phyloP scores from a whole-genome alignment of 2,329 filamentous ascomycete species.

The Penicillium frequentans region DNA sequence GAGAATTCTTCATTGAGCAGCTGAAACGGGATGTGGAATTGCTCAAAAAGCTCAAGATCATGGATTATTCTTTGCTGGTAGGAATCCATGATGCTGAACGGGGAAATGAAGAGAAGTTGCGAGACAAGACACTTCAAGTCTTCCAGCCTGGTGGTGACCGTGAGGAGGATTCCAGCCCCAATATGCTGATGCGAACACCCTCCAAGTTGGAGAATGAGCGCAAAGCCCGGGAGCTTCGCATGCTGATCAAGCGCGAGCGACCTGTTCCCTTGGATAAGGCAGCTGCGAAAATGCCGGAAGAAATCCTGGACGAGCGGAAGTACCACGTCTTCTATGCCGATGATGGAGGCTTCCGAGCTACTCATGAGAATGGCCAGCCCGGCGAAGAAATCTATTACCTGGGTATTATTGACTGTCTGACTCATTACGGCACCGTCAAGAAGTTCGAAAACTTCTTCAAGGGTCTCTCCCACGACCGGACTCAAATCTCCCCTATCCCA shows the following conservation, averaged over 20 bases:
- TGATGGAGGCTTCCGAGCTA: conserved; percentile 89
- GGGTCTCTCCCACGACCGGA: conserved; percentile 77
- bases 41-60: conserved; percentile 86
- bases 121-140: conserved; percentile 84
- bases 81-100: conserved; percentile 88
- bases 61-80: conserved; percentile 96
- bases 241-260: conserved; percentile 89
- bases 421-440: conserved; percentile 92
- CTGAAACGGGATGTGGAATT: conserved; percentile 83
- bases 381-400: conserved; percentile 97
- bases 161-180: conserved; percentile 61
- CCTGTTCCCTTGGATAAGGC: conserved; percentile 89
- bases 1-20: conserved; percentile 83
- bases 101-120: conserved; percentile 93
- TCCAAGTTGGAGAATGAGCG: conserved; percentile 89
- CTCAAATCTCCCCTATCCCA: conserved; percentile 88
- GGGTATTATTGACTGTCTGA: conserved; percentile 96
- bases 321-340: conserved; percentile 89
- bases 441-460: conserved; percentile 97
- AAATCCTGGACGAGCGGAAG: conserved; percentile 72
- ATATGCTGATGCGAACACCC: conserved; percentile 79
- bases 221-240: conserved; percentile 85
- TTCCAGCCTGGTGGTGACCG: conserved; percentile 83
- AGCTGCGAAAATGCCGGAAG: conserved; percentile 83
- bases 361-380: conserved; percentile 80